Evolutionary conservation across 495 filamentous ascomycete genomes (phyloP), one percentile per base, ranked within the genome.

Genomic region (Bathelium albidoporum): DNA sequence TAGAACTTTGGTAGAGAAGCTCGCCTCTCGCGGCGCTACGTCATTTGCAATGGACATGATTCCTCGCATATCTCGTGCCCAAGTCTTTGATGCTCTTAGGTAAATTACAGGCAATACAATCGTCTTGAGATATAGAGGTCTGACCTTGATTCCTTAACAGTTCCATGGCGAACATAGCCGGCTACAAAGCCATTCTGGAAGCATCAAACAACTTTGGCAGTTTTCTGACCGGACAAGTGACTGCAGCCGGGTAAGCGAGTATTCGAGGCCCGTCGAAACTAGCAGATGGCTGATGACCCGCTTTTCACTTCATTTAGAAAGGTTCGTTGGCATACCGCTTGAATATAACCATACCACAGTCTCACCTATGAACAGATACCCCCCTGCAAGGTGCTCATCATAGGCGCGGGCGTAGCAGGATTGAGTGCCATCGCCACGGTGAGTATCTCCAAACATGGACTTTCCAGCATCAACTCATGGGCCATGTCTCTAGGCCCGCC

Each of bases 111-210:
- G 31, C 11, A 65, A 53, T 9, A 53, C 10, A 34, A 7, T 14
- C 16, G 14, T n/a, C 24, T 20, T 22, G 34, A 32, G 64, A 29
- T 59, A 49, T 55, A 36, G 64, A 24, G 28, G 18, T 58, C 32
- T 62, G 49, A 59, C 18, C 24, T 55, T 62, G 59, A n/a, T 58
- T 39, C 41, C 65, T 36, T 12, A 31, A 44, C 52, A 76, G 86
- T 71, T 90, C 87, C 11, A 91, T 91, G 89, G 88, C 89, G 62
- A 93, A 93, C 65, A 93, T 91, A 73, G 88, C 89, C 22, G 89
- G 89, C 3, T 93, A 93, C 74, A 93, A 90, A 72, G 89, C 88
- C 20, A 87, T 93, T 1, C 73, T 93, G 59, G 88, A 91, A 70
- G 89, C 89, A 1, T 89, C 88, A 1, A 91, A 91, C 73, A 82